phyloP scores from a whole-genome alignment of 2,329 filamentous ascomycete genomes.

The Diaporthe vexans region DNA sequence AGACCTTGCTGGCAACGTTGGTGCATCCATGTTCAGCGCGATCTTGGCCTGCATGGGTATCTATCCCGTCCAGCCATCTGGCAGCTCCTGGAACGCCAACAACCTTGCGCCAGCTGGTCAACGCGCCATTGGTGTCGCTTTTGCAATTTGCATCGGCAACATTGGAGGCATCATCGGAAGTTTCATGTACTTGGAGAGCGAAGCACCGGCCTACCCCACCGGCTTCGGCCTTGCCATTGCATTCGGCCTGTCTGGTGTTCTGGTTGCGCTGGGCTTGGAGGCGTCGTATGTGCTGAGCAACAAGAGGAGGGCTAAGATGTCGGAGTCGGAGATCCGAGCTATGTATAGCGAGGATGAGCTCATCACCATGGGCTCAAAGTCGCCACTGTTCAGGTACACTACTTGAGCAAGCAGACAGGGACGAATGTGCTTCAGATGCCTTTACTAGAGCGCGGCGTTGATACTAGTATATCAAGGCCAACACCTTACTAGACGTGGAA shows the following conservation, averaged over 20 bases:
- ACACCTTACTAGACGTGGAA: background rate
- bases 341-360: conserved; percentile 55
- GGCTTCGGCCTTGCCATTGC: conserved; percentile 53
- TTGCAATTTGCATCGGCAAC: conserved; percentile 56
- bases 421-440: background rate
- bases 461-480: no score
- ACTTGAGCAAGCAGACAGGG: background rate
- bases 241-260: conserved; percentile 46
- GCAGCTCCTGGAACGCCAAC: conserved; percentile 77
- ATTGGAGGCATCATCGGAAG: conserved; percentile 56
- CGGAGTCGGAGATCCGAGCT: conserved; percentile 46
- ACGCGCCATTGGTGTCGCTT: conserved; percentile 55
- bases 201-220: conserved; percentile 51
- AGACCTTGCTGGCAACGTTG: conserved; percentile 56
- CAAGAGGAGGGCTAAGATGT: conserved; percentile 45
- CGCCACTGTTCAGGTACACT: conserved; percentile 56
- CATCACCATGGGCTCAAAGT: conserved; percentile 56
- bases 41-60: conserved; percentile 79
- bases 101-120: conserved; percentile 66
- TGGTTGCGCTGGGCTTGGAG: conserved; percentile 50
- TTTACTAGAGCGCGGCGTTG: background rate
- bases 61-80: conserved; percentile 74
- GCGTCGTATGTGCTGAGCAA: conserved; percentile 48
- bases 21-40: conserved; percentile 74
- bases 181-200: conserved; percentile 43